Evolutionary conservation across 179 eudicot genomes (phyloP), one percentile per base, ranked within the genome.

Genomic region (Vitellaria paradoxa): DNA sequence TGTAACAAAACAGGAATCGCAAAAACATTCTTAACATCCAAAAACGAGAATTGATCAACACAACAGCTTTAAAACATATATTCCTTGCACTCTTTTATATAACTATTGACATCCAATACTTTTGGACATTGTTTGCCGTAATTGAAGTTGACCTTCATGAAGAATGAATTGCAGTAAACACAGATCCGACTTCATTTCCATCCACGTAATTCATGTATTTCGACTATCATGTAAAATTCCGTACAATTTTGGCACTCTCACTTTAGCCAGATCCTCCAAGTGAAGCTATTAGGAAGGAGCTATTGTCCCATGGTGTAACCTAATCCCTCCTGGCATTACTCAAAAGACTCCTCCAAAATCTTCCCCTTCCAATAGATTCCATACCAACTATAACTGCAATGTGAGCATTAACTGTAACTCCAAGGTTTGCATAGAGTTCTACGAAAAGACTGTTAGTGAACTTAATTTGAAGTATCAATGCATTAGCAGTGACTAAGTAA

Each of bases 331-430:
- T 56, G 60, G 15, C 47, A 20, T 47, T 20, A 68, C 23, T 12
- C 37, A 7, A 21, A 69, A 20, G n/a, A 49, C 2, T 9, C 73
- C 18, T 49, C 59, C 13, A 69, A 42, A 49, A 20, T 21, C 6
- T 69, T 49, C 24, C 47, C n/a, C 73, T 21, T 53, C 47, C 21
- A 26, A 55, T 53, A n/a, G 74, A 71, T 56, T 26, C 63, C 65
- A 62, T 62, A 13, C 12, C 37, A 62, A 62, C 14, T 62, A 62
- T 9, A 62, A 71, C 73, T 13, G 72, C 72, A 49, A 5, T 47
- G 20, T 68, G 57, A 69, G 57, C 56, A 49, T 46, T 11, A 0
- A 68, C 15, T 20, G 73, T 23, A 24, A 21, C 50, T 70, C 40
- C 60, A 11, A 49, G 42, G 55, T 18, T 42, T 68, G 30, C 8